Conservation (phyloP, 257 asterid species). For the Salvia hispanica region DNA sequence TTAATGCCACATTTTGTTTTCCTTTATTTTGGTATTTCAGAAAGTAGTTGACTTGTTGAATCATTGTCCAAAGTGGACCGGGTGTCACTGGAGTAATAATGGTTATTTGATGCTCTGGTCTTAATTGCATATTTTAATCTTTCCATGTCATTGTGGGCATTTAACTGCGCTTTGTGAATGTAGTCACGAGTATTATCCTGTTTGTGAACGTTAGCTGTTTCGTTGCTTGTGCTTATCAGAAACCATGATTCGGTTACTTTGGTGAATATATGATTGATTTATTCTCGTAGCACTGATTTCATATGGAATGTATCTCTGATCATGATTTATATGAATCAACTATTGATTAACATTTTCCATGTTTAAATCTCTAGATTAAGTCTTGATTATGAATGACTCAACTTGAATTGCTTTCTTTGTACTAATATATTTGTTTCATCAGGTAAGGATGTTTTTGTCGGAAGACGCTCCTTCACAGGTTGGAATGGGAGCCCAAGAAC, state of each 20-base stretch:
- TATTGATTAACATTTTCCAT: background rate
- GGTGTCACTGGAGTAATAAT: conserved; percentile 13
- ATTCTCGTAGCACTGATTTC: background rate
- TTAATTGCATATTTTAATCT: conserved; percentile 15
- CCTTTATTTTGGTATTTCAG: conserved; percentile 5
- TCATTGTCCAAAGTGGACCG: background rate
- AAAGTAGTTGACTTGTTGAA: background rate
- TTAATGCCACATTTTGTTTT: conserved; percentile 10
- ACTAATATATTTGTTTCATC: conserved; percentile 34
- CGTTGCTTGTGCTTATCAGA: conserved; percentile 9
- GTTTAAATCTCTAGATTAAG: conserved; percentile 20
- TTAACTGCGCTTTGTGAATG: background rate
- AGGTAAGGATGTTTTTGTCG: conserved; percentile 82
- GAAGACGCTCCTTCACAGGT: conserved; percentile 88
- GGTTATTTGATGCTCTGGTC: conserved; percentile 12
- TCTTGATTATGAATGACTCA: conserved; percentile 2
- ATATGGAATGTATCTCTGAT: conserved; percentile 8
- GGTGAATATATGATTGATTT: conserved; percentile 7
- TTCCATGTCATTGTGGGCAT: conserved; percentile 2
- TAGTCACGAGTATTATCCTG: background rate
- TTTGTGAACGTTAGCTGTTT: background rate
- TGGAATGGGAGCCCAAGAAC: conserved; percentile 69
- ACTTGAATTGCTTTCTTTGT: conserved; percentile 5
- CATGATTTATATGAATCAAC: conserved; percentile 7
- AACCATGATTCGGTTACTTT: conserved; percentile 6